Evolutionary conservation across 176 grass and related monocot species (phyloP).

Genomic region (Neostapfia colusana): DNA sequence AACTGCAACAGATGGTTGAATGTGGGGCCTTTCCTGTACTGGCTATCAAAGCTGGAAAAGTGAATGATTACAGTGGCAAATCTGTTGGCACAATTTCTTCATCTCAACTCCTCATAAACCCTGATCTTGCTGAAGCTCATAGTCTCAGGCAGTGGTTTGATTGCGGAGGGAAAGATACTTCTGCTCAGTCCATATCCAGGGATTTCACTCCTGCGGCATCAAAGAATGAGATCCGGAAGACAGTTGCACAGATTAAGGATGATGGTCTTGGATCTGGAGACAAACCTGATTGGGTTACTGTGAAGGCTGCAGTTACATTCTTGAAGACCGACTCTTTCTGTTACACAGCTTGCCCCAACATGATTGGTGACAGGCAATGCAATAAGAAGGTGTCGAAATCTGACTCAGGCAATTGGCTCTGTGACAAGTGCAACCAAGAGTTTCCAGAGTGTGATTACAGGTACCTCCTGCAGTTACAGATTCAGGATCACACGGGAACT

Average conservation of each 20-base stretch:
- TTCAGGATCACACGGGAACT: conserved; percentile 88
- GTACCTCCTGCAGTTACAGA: conserved; percentile 81
- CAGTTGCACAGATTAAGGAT: conserved; percentile 74
- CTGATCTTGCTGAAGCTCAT: conserved; percentile 68
- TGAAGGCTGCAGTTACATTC: conserved; percentile 76
- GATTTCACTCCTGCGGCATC: conserved; percentile 61
- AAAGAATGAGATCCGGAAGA: conserved; percentile 70
- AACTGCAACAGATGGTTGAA: conserved; percentile 68
- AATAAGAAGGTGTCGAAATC: conserved; percentile 70
- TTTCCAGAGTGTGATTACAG: conserved; percentile 91
- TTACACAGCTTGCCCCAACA: conserved; percentile 78
- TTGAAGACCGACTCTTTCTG: conserved; percentile 85
- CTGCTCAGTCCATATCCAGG: conserved; percentile 78
- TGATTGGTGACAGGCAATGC: conserved; percentile 76
- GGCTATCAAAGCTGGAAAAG: conserved; percentile 87
- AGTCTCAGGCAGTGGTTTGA: conserved; percentile 85
- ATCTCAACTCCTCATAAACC: conserved; percentile 78
- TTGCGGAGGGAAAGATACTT: conserved; percentile 68
- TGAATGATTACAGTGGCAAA: conserved; percentile 93
- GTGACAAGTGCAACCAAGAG: conserved; percentile 80
- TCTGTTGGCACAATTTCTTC: conserved; percentile 88
- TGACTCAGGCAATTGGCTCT: conserved; percentile 59
- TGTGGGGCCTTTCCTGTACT: conserved; percentile 59
- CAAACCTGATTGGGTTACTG: conserved; percentile 76
- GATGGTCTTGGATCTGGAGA: conserved; percentile 79